Conservation (phyloP, 495 filamentous ascomycete species). For the Cercophora scortea region DNA sequence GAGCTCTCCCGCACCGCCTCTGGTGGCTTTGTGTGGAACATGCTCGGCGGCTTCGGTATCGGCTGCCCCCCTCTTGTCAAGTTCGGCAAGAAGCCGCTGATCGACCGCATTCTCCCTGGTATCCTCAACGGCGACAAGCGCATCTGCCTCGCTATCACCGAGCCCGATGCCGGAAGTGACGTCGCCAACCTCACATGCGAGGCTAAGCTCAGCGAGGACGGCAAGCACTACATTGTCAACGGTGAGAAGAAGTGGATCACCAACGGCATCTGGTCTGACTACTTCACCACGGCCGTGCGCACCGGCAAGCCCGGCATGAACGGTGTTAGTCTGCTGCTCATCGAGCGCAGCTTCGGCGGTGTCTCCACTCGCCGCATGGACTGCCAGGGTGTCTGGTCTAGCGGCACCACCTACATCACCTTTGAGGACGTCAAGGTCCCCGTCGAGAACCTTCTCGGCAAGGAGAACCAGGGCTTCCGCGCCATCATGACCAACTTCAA, state of each 20-base stretch:
- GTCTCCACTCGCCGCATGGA: constrained; percentile 94
- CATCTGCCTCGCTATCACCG: constrained; percentile 63
- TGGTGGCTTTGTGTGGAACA: constrained; percentile 96
- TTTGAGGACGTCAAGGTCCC: constrained; percentile 99
- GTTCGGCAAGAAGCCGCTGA: constrained; percentile 82
- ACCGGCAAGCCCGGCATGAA: constrained; percentile 84
- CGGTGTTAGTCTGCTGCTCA: constrained; percentile 81
- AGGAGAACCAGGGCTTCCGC: constrained; percentile 98
- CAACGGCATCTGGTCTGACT: constrained; percentile 93
- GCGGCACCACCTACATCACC: constrained; percentile 91
- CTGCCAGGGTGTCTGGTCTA: constrained; percentile 94
- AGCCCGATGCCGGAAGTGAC: constrained; percentile 57
- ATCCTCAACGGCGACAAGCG: constrained; percentile 90
- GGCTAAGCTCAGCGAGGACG: constrained; percentile 85
- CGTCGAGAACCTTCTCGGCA: constrained; percentile 94
- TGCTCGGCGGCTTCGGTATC: constrained; percentile 91
- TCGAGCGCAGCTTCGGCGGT: constrained; percentile 66
- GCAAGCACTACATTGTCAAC: constrained; percentile 98
- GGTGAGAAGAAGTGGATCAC: constrained; percentile 99
- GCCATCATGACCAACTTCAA: constrained; percentile 99
- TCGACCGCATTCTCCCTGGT: constrained; percentile 67
- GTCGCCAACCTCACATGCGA: constrained; percentile 93
- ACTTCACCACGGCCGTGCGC: constrained; percentile 94
- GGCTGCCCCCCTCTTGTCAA: constrained; percentile 86
- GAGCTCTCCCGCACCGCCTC: constrained; percentile 83